These are phyloP conservation scores for Cryphonectria radicalis DNA, from an alignment of 2,329 filamentous ascomycete species.

Conservation along the genomic window DNA sequence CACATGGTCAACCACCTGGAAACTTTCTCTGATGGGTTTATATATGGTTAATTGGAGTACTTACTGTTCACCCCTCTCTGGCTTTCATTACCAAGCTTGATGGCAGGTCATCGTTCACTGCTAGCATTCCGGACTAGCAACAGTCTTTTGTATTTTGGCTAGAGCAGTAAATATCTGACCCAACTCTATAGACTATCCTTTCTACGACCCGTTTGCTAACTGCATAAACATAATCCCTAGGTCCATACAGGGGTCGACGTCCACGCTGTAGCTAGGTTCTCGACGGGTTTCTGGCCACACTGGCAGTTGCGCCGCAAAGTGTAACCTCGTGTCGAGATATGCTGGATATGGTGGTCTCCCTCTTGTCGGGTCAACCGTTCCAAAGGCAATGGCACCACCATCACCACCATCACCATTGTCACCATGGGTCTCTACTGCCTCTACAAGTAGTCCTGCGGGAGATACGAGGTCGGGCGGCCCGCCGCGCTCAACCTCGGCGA, in stretches of 20 bases:
- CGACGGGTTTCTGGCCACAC: constrained; percentile 19
- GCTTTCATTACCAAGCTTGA: no score
- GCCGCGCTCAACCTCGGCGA: constrained; percentile 30
- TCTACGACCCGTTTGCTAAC: constrained; percentile 18
- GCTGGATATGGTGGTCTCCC: constrained; percentile 12
- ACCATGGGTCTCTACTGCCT: constrained; percentile 20
- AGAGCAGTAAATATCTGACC: constrained; percentile 9
- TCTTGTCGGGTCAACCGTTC: background rate
- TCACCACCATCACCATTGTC: constrained; percentile 15
- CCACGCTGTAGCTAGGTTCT: constrained; percentile 12
- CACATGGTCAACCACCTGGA: no score
- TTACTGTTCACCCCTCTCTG: no score
- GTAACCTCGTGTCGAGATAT: constrained; percentile 12
- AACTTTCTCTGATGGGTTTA: no score
- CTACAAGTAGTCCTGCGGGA: constrained; percentile 13
- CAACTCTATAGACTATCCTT: constrained; percentile 22
- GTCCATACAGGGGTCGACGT: constrained; percentile 13
- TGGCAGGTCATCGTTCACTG: background rate
- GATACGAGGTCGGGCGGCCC: constrained; percentile 14
- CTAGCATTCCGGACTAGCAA: background rate
- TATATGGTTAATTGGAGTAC: no score
- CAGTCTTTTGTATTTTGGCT: no score
- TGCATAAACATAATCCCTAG: constrained; percentile 20
- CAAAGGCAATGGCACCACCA: background rate
- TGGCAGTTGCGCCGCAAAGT: constrained; percentile 14